Evolutionary conservation across 371 early-diverging fungal species (phyloP).

Genomic region (Rozella allomycis): DNA sequence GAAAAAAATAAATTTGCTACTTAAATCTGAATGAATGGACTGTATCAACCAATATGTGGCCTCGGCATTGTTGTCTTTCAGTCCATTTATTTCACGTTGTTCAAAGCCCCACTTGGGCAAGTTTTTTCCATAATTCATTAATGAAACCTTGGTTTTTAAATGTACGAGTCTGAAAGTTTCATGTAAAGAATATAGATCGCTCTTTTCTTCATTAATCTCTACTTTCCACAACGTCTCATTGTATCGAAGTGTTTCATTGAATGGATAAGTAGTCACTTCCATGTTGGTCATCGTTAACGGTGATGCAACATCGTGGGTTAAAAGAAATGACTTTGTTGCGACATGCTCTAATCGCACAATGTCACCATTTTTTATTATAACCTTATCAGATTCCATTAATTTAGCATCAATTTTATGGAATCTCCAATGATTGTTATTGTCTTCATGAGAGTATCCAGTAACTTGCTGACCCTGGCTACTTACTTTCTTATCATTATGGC

Average conservation of each 20-base stretch:
- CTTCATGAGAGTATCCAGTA: slow-evolving; percentile 53
- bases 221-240: slow-evolving; percentile 45
- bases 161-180: slow-evolving; percentile 43
- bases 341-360: slow-evolving; percentile 50
- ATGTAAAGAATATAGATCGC: slow-evolving; percentile 38
- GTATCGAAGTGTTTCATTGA: slow-evolving; percentile 18
- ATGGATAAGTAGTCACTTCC: slow-evolving; percentile 63
- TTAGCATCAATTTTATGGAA: slow-evolving; percentile 31
- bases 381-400: neutral
- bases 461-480: slow-evolving; percentile 84
- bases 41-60: slow-evolving; percentile 47
- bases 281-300: slow-evolving; percentile 87
- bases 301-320: slow-evolving; percentile 92
- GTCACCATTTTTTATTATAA: slow-evolving; percentile 34
- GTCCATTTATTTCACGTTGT: slow-evolving; percentile 89
- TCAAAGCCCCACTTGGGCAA: slow-evolving; percentile 82
- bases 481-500: slow-evolving; percentile 78
- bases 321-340: slow-evolving; percentile 38
- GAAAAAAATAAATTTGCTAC: slow-evolving; percentile 5
- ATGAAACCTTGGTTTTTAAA: slow-evolving; percentile 49
- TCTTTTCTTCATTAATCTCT: slow-evolving; percentile 25
- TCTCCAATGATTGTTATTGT: slow-evolving; percentile 68
- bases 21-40: neutral
- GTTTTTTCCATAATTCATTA: slow-evolving; percentile 42
- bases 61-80: slow-evolving; percentile 51